Percentiles rank a stretch among this genome's conserved stretches.
phyloP scores from a whole-genome alignment of 768 basidiomycete species.

The Rhodotorula taiwanensis region DNA sequence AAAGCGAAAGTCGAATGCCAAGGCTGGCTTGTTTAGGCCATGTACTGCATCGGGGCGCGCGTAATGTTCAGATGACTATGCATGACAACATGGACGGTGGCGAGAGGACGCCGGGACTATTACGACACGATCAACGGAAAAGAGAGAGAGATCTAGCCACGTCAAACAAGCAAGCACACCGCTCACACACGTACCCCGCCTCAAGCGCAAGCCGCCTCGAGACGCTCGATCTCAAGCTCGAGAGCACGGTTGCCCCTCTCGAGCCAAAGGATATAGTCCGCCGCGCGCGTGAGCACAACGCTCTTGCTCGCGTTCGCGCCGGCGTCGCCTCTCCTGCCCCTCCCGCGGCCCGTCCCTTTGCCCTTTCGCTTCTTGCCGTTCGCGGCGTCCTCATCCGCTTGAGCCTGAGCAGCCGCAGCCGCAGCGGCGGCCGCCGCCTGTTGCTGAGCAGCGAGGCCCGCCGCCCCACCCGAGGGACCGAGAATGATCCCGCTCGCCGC shows the following conservation, averaged over 20 bases:
- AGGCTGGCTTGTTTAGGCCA: constrained; percentile 34
- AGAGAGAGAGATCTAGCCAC: no score
- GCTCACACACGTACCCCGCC: no score
- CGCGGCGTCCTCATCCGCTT: constrained; percentile 48
- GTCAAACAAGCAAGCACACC: no score
- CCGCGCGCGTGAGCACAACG: constrained; percentile 76
- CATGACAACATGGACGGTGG: no score
- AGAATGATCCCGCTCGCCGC: constrained; percentile 55
- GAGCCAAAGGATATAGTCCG: constrained; percentile 77
- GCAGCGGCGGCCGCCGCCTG: not conserved
- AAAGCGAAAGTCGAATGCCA: constrained; percentile 26
- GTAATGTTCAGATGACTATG: no score
- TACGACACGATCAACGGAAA: no score
- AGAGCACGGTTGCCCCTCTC: constrained; percentile 72
- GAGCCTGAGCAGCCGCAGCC: constrained; percentile 47
- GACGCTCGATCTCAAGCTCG: constrained; percentile 58
- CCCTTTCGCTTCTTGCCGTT: constrained; percentile 55
- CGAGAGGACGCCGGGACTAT: no score
- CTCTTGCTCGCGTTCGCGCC: constrained; percentile 56
- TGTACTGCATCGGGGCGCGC: no score
- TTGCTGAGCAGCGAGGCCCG: no score
- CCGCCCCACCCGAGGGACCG: not conserved
- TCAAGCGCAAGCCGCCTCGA: constrained; percentile 57
- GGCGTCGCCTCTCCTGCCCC: constrained; percentile 33
- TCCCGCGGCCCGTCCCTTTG: constrained; percentile 46